phyloP scores from a whole-genome alignment of 169 alveolate species.

The Plasmodium berghei region DNA sequence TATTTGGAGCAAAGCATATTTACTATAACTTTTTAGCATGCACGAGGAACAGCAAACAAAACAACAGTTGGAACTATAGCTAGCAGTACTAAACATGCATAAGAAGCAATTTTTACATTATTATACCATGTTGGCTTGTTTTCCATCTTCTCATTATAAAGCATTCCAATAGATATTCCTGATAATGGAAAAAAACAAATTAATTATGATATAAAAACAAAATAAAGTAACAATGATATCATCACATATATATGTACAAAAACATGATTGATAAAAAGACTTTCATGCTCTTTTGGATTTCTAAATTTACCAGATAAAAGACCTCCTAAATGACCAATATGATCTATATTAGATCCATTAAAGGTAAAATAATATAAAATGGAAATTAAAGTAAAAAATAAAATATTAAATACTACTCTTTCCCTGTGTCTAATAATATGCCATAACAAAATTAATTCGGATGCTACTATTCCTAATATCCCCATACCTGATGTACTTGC shows the following conservation, averaged over 20 bases:
- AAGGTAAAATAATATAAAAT: constrained; percentile 84
- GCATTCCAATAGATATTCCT: constrained; percentile 84
- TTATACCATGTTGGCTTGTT: constrained; percentile 86
- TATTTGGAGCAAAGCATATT: background rate
- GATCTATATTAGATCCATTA: constrained; percentile 86
- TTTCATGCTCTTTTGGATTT: background rate
- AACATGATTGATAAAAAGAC: background rate
- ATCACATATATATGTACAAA: constrained; percentile 11
- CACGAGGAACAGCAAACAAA: constrained; percentile 46
- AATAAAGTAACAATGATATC: background rate
- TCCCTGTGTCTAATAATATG: constrained; percentile 86
- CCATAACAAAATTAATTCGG: constrained; percentile 87
- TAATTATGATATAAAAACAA: background rate
- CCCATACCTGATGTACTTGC: constrained; percentile 92
- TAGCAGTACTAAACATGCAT: constrained; percentile 37
- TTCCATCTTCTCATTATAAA: constrained; percentile 81
- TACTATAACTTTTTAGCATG: constrained; percentile 13
- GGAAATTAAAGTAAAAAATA: constrained; percentile 83
- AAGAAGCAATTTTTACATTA: constrained; percentile 52
- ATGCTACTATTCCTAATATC: constrained; percentile 85
- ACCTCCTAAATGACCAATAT: constrained; percentile 90
- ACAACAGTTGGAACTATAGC: constrained; percentile 49
- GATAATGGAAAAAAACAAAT: constrained; percentile 8
- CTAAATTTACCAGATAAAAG: constrained; percentile 78
- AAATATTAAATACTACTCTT: constrained; percentile 82